These are phyloP conservation scores for Trypanosoma congolense DNA, from an alignment of 208 protist species.

Conservation along the genomic window DNA sequence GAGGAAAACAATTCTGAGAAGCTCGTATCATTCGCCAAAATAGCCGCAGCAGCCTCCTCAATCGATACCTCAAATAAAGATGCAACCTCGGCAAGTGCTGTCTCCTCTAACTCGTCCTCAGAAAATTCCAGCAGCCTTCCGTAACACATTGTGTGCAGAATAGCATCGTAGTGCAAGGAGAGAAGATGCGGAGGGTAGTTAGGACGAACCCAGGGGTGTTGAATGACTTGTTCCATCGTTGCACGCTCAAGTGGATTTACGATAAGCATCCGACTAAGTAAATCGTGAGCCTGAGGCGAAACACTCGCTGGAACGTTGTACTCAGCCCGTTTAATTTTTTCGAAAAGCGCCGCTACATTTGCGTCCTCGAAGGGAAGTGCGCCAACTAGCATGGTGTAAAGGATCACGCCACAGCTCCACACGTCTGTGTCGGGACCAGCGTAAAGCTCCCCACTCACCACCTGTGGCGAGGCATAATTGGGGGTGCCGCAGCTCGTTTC, in stretches of 20 bases:
- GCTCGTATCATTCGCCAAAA: conserved; percentile 48
- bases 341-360: conserved; percentile 62
- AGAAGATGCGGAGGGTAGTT: conserved; percentile 64
- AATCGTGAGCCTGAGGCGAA: conserved; percentile 40
- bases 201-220: conserved; percentile 72
- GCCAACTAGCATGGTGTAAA: conserved; percentile 85
- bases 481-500: conserved; percentile 85
- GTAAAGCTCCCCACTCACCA: conserved; percentile 73
- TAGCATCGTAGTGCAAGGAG: conserved; percentile 57
- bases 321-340: conserved; percentile 70
- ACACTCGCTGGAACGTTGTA: conserved; percentile 48
- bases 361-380: conserved; percentile 73
- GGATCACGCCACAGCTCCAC: conserved; percentile 84
- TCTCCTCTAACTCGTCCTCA: conserved; percentile 49
- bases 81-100: conserved; percentile 52
- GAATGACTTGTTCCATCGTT: conserved; percentile 87
- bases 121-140: conserved; percentile 25
- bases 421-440: conserved; percentile 75
- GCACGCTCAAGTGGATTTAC: conserved; percentile 79
- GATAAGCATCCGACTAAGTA: conserved; percentile 65
- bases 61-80: conserved; percentile 46
- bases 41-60: conserved; percentile 40
- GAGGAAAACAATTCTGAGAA: conserved; percentile 40
- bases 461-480: conserved; percentile 84
- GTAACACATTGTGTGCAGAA: conserved; percentile 59